Percentiles rank a stretch among this genome's conserved stretches.
These are phyloP conservation scores for Cornus florida DNA, from an alignment of 148 eudicot species.

Conservation along the genomic window DNA sequence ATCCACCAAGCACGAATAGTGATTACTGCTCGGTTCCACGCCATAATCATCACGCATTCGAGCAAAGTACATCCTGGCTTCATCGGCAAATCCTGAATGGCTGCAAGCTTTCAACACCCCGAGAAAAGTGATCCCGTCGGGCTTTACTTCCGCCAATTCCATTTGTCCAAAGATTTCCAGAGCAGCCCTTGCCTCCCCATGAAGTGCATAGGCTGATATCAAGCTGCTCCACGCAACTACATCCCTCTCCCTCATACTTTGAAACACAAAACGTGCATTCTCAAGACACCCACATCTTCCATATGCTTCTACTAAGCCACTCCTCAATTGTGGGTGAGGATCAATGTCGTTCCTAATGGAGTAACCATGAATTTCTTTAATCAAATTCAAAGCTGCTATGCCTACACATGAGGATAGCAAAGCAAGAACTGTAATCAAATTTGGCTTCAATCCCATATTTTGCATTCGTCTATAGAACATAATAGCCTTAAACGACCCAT, in stretches of 20 bases:
- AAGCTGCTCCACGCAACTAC: conserved; percentile 66
- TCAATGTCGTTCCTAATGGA: conserved; percentile 32
- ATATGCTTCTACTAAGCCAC: conserved; percentile 54
- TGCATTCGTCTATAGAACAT: conserved; percentile 45
- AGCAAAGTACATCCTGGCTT: conserved; percentile 40
- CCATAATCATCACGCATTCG: conserved; percentile 39
- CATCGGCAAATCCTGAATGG: conserved; percentile 54
- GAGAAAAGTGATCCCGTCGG: conserved; percentile 57
- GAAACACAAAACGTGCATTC: conserved; percentile 32
- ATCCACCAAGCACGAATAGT: conserved; percentile 62
- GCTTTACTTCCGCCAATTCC: conserved; percentile 41
- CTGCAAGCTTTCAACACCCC: conserved; percentile 60
- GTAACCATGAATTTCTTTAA: conserved; percentile 47
- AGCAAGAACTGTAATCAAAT: conserved; percentile 48
- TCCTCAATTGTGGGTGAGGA: conserved; percentile 40
- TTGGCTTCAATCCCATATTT: conserved; percentile 30
- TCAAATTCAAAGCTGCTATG: conserved; percentile 31
- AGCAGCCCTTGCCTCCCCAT: conserved; percentile 47
- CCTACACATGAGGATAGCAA: conserved; percentile 42
- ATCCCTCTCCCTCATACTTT: conserved; percentile 43
- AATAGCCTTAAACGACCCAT: conserved; percentile 33
- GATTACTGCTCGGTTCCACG: conserved; percentile 46
- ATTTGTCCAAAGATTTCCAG: conserved; percentile 42
- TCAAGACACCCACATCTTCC: conserved; percentile 51
- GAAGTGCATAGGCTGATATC: conserved; percentile 58